phyloP scores from a whole-genome alignment of 345 rosid genomes.

The Capsella bursapastoris region DNA sequence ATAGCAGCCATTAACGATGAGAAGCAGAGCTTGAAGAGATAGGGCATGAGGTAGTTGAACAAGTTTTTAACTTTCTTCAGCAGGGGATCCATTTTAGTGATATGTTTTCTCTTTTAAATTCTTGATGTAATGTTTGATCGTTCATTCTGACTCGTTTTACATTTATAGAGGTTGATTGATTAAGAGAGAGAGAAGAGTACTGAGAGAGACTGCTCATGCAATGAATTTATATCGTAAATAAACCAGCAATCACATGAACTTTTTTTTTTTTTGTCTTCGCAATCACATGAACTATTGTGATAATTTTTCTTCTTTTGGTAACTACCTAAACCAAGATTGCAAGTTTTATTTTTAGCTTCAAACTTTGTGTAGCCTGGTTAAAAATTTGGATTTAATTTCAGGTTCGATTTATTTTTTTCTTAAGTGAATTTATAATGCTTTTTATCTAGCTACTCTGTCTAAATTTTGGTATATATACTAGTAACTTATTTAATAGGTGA shows the following conservation, averaged over 20 bases:
- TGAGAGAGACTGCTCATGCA: slow-evolving; percentile 2
- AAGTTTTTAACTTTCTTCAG: slow-evolving; percentile 19
- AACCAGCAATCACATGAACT: not conserved
- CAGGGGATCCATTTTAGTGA: slow-evolving; percentile 22
- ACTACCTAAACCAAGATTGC: not conserved
- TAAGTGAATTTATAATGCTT: no score
- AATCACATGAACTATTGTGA: not conserved
- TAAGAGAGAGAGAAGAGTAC: not conserved
- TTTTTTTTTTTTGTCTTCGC: no score
- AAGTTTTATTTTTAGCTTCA: not conserved
- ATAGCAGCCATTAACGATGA: slow-evolving; percentile 6
- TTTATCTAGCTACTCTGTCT: no score
- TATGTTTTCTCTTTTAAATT: slow-evolving; percentile 17
- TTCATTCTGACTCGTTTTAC: slow-evolving; percentile 26
- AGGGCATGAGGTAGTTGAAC: slow-evolving; percentile 14
- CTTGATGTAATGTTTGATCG: slow-evolving; percentile 25
- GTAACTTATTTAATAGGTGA: no score
- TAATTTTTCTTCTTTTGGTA: slow-evolving; percentile 3
- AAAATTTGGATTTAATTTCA: not conserved
- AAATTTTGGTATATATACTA: no score
- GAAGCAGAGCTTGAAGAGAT: slow-evolving; percentile 35
- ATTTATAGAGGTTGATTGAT: slow-evolving; percentile 39
- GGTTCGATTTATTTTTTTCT: no score
- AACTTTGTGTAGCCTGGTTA: not conserved
- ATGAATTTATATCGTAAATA: slow-evolving; percentile 5